Base-by-base conservation (phyloP, 495 filamentous ascomycete genomes). In the Talaromyces wortmannii region DNA sequence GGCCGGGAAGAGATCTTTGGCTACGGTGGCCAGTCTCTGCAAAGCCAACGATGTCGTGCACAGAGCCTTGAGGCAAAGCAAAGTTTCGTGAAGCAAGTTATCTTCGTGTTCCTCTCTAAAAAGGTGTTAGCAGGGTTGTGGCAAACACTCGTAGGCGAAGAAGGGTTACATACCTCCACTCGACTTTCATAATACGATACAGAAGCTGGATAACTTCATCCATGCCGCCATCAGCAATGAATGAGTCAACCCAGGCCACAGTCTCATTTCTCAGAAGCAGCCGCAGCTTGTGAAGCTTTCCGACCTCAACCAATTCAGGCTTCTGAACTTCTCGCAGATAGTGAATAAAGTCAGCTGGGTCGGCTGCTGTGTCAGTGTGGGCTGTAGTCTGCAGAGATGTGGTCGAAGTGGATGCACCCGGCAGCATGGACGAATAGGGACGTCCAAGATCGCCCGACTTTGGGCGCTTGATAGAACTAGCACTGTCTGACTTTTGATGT, bases 51-150 rank as follows among this genome's bases (percentile, higher is more conserved):
- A 90, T 4, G 92, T 95, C 13, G 95, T 98, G 72, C 90, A 95
- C 1, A 97, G 82, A 3, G 88, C 94, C 70, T 98, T 98, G 17
- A 98, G 80, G 62, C 95, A 97, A 43, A 97, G 83, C 32, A 98
- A 74, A 23, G 88, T 87, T 69, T 98, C 94, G 58, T 97, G 92
- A 11, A 97, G 79, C 16, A 98, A 79, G 16, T 82, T 83, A 64
- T 98, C 94, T 70, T 98, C 94, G 64, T 98, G 94, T 61, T 98
- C 94, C 75, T 97, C 94, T 63, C 91, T 91, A 57, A 52, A 43
- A 36, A 32, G n/a, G 15, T 11, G 43, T 69, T 51, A 67, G 65
- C 42, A 53, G 53, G 59, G 42, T 61, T 53, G 16, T 15, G 23
- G 23, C 23, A 23, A 23, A 23, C 4, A 23, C 23, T 23, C 4